Conservation (phyloP, 768 basidiomycete genomes). For the Erythrobasidium yunnanense region DNA sequence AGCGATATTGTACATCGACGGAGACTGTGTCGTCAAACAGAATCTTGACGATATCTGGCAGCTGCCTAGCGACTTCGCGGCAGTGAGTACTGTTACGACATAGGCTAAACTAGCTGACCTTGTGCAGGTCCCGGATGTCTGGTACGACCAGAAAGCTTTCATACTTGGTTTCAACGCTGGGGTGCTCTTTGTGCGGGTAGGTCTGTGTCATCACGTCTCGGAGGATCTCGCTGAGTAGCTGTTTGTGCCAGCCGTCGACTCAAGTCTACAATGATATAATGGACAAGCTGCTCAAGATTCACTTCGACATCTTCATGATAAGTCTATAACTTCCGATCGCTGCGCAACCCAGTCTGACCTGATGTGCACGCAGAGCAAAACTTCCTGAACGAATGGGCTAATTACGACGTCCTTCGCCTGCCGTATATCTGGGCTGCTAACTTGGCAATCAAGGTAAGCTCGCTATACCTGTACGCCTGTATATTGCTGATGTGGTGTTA, state of each 20-base stretch:
- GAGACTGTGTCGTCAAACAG: not conserved
- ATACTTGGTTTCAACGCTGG: constrained; percentile 22
- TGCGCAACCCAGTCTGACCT: not conserved
- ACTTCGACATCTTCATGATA: not conserved
- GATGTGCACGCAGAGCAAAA: constrained; percentile 9
- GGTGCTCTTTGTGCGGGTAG: too few relatives aligned
- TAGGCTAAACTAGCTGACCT: not conserved
- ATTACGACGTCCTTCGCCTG: constrained; percentile 1
- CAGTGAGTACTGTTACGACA: not conserved
- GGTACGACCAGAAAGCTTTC: not conserved
- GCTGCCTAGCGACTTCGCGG: not conserved
- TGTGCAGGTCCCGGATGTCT: constrained; percentile 11
- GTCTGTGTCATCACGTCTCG: too few relatives aligned
- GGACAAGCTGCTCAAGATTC: not conserved
- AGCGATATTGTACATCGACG: not conserved
- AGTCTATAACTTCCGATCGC: not conserved
- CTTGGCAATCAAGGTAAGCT: constrained; percentile 3
- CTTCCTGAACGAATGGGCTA: constrained; percentile 5
- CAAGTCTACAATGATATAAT: not conserved
- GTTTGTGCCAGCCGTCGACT: not conserved
- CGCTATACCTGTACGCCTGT: too few relatives aligned
- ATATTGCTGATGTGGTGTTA: too few relatives aligned
- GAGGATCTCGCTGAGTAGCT: too few relatives aligned
- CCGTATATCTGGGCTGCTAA: not conserved
- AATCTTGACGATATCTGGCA: constrained; percentile 10